These are phyloP conservation scores for Cladophialophora carrionii DNA, from an alignment of 2,329 filamentous ascomycete species.

Conservation along the genomic window DNA sequence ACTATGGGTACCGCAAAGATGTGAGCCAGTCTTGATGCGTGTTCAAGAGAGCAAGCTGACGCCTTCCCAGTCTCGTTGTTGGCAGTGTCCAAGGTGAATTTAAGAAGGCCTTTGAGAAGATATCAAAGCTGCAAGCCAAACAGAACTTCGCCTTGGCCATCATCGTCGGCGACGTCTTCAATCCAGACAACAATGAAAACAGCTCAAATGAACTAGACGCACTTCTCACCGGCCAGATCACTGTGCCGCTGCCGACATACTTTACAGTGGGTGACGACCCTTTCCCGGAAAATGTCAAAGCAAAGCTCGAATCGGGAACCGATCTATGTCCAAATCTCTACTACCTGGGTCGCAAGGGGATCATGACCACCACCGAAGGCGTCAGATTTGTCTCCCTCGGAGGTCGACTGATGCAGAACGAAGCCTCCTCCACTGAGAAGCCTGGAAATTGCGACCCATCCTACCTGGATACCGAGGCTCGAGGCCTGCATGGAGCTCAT, in stretches of 20 bases:
- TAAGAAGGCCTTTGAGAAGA: slow-evolving; percentile 74
- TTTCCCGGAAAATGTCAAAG: slow-evolving; percentile 71
- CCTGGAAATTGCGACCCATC: slow-evolving; percentile 75
- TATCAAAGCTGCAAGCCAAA: slow-evolving; percentile 79
- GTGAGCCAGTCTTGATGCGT: slow-evolving; percentile 14
- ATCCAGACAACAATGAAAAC: slow-evolving; percentile 49
- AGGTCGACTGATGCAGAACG: slow-evolving; percentile 64
- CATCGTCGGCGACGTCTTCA: slow-evolving; percentile 80
- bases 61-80: slow-evolving; percentile 64
- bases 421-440: slow-evolving; percentile 64
- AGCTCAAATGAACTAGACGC: slow-evolving; percentile 60
- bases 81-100: slow-evolving; percentile 82
- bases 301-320: slow-evolving; percentile 72
- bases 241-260: slow-evolving; percentile 81
- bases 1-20: slow-evolving; percentile 27
- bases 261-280: slow-evolving; percentile 77
- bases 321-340: slow-evolving; percentile 88
- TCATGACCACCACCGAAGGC: slow-evolving; percentile 86
- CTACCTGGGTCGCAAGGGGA: slow-evolving; percentile 83
- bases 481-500: slow-evolving; percentile 73
- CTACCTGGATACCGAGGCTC: slow-evolving; percentile 77
- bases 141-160: slow-evolving; percentile 87
- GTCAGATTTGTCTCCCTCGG: slow-evolving; percentile 85
- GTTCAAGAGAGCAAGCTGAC: neutral
- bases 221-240: slow-evolving; percentile 72